Conservation (phyloP, 176 grass and related monocot species). For the Phoenix roebelenii region DNA sequence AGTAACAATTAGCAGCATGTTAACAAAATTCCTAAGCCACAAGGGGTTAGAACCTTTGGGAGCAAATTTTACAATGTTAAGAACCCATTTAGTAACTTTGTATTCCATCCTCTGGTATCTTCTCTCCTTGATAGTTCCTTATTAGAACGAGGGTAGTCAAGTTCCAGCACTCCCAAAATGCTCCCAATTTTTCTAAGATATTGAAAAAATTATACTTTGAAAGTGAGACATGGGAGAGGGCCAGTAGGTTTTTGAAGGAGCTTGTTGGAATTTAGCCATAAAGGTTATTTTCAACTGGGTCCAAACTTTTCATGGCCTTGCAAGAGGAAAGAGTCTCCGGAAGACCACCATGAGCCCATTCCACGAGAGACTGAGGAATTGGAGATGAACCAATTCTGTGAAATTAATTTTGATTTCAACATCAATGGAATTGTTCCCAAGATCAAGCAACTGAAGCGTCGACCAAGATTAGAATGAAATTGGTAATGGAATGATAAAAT, state of each 20-base stretch:
- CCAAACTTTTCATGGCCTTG: background rate
- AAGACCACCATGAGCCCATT: background rate
- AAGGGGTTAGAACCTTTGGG: background rate
- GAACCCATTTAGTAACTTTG: background rate
- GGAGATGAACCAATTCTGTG: background rate
- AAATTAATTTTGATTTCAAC: background rate
- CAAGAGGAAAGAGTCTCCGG: background rate
- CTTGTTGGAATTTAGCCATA: background rate
- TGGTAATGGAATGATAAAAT: background rate
- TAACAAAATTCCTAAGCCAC: background rate
- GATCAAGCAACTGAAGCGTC: background rate
- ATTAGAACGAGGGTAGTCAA: background rate
- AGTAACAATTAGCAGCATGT: too few relatives aligned
- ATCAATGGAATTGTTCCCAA: slow-evolving; percentile 1
- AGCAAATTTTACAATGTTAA: background rate
- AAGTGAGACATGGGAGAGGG: background rate
- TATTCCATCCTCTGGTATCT: background rate
- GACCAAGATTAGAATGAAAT: background rate
- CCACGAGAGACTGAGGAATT: background rate
- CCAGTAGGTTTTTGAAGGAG: background rate
- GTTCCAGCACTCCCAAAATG: background rate
- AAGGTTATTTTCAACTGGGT: background rate
- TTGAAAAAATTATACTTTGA: background rate
- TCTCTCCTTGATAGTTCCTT: background rate
- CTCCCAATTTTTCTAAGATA: background rate